A percentile compares a stretch with the other conserved stretches of the same genome.
phyloP scores from a whole-genome alignment of 73 alveolate genomes.

The Urostyla sp. region DNA sequence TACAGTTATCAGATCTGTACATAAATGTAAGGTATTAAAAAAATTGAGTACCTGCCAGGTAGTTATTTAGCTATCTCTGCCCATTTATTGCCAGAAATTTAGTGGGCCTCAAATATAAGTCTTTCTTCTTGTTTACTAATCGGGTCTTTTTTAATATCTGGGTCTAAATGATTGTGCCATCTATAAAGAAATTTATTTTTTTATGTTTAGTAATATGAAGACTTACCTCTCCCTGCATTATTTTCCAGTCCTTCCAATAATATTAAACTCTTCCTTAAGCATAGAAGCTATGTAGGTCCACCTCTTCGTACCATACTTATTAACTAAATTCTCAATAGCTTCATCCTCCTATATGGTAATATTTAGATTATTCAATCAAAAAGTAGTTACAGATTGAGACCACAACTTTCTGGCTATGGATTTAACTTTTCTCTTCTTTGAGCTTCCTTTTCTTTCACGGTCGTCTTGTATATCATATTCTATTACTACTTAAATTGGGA shows the following conservation, averaged over 20 bases:
- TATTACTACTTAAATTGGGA: neutral
- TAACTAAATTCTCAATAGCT: slow-evolving; percentile 77
- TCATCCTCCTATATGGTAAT: slow-evolving; percentile 77
- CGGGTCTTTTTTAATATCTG: slow-evolving; percentile 90
- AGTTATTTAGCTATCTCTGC: slow-evolving; percentile 86
- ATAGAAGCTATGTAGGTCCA: slow-evolving; percentile 87
- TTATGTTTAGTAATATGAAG: neutral
- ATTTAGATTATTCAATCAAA: no score
- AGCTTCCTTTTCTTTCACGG: neutral
- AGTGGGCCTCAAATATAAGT: slow-evolving; percentile 89
- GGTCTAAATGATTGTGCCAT: slow-evolving; percentile 97
- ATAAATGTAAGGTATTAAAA: neutral
- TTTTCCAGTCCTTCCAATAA: slow-evolving; percentile 91
- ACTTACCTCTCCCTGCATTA: slow-evolving; percentile 93
- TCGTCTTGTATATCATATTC: neutral
- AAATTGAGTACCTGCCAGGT: slow-evolving; percentile 75
- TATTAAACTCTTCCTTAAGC: slow-evolving; percentile 69
- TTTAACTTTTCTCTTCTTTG: neutral
- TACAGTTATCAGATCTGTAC: slow-evolving; percentile 87
- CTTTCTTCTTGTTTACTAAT: slow-evolving; percentile 96
- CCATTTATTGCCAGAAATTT: slow-evolving; percentile 97
- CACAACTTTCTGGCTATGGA: neutral
- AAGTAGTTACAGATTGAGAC: neutral
- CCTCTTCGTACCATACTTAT: slow-evolving; percentile 78
- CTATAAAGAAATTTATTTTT: slow-evolving; percentile 31